Conservation (phyloP, 2,329 filamentous ascomycete species). For the Colletotrichum sp. region DNA sequence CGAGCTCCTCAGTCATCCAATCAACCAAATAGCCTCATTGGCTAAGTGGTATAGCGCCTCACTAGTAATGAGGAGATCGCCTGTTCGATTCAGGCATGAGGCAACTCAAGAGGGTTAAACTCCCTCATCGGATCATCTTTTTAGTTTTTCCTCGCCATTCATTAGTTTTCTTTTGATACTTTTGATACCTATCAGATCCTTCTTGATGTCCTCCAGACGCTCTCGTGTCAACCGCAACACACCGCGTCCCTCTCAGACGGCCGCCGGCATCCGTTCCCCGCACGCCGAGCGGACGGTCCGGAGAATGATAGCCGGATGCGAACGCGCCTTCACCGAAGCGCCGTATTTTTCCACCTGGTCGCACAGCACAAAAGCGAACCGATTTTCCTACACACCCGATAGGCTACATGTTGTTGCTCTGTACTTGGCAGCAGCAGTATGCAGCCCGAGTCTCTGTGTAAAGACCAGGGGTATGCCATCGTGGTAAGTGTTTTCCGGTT, state of each 20-base stretch:
- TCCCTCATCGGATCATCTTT: fast-evolving
- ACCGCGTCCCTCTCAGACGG: background rate
- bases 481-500: background rate
- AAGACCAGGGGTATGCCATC: background rate
- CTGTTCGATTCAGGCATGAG: slow-evolving; percentile 15
- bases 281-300: background rate
- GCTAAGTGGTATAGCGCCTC: slow-evolving; percentile 19
- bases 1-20: fast-evolving
- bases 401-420: background rate
- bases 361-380: fast-evolving
- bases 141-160: background rate
- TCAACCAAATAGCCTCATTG: background rate
- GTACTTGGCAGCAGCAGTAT: background rate
- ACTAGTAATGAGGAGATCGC: slow-evolving; percentile 20
- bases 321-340: background rate
- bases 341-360: background rate
- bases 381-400: background rate
- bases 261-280: background rate
- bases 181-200: background rate
- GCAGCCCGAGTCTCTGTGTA: background rate
- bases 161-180: background rate
- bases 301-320: background rate
- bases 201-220: fast-evolving
- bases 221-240: background rate
- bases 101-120: background rate